Base-by-base conservation (phyloP, 2,329 filamentous ascomycete genomes). In the Penicillium thymicola region DNA sequence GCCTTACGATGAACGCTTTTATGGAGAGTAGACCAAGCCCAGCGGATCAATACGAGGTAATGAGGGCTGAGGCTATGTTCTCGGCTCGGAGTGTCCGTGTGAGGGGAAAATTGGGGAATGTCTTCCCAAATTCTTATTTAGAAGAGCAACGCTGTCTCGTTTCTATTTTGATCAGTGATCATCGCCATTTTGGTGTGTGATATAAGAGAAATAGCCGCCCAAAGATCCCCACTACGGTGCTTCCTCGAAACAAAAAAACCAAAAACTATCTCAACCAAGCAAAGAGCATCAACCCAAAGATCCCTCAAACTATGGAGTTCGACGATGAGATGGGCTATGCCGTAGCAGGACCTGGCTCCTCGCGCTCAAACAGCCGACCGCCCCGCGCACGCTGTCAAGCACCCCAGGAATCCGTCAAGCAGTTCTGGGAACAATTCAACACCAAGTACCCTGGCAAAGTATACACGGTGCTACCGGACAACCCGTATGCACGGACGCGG, bases 351-450 rank as follows among this genome's bases (percentile, higher is more conserved):
- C 66, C 65, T 21, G 62, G 63, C 10, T 71, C 72, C 5, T 69
- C 70, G 5, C 70, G 67, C 40, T 73, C 72, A 1, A 68, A 68
- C 42, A 70, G 71, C 55, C 62, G 70, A 40, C 62, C 67, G 8
- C 65, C 58, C 37, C 76, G 74, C 51, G 58, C 64, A 47, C 82
- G 80, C 64, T 79, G 82, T 55, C 81, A 84, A 65, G 75, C 84
- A 8, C 88, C 89, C 0, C 89, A 92, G 70, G 81, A 85, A 56
- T 81, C 78, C 27, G 83, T 92, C 55, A 83, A 89, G 62, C 82
- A 88, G 58, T 91, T 91, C 68, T 92, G 89, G 89, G 74, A 79
- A 51, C 85, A 85, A 55, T 90, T 91, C 64, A 87, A 82, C 14
- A 85, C 86, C 50, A 89, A 87, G 67, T 81, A 81, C 27, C 89